Base-by-base conservation (phyloP, 441 rosid species). In the Macaranga tanarius region DNA sequence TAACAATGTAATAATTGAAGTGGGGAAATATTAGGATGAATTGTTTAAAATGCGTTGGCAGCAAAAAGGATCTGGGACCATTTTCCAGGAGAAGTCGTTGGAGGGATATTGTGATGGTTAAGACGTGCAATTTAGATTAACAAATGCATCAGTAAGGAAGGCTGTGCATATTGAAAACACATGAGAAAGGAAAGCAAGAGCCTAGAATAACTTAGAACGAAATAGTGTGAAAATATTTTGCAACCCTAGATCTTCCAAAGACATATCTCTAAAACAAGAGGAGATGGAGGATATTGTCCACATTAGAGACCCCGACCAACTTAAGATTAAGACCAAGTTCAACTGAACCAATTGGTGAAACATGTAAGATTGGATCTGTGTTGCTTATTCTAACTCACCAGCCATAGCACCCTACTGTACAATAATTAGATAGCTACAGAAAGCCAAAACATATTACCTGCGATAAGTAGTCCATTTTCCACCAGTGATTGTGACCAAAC, bases 401-500 rank as follows among this genome's bases (percentile, higher is more conserved):
- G 23, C 12, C n/a, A 47, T n/a, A 54, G 42, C 26, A 62, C n/a
- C 45, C 48, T 38, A 48, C 16, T 12, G 54, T 56, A 75, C 55
- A 50, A 47, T 61, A 20, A 67, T 62, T 57, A 57, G 20, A 55
- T 51, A 51, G 67, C 34, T n/a, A 42, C 40, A 66, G 57, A 64
- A 40, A 74, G 31, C 11, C 26, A 16, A 50, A 69, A 31, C 65
- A 79, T 55, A 63, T 70, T 86, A 95, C 99, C 99, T 86, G 77
- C 99, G 79, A 76, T 92, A 95, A 25, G 99, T 95, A 23, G 99
- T 95, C 99, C 97, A 95, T 79, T 95, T 95, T 79, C 99, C 99
- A 71, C 99, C 99, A 0, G 99, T 95, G 74, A 95, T 90, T 58
- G 97, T 95, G 68, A 95, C 97, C 80, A 95, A 77, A 74, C 99